Percentiles rank a stretch among this genome's conserved stretches.
These are phyloP conservation scores for Aspergillus intermedius DNA, from an alignment of 2,329 filamentous ascomycete genomes.

Conservation along the genomic window DNA sequence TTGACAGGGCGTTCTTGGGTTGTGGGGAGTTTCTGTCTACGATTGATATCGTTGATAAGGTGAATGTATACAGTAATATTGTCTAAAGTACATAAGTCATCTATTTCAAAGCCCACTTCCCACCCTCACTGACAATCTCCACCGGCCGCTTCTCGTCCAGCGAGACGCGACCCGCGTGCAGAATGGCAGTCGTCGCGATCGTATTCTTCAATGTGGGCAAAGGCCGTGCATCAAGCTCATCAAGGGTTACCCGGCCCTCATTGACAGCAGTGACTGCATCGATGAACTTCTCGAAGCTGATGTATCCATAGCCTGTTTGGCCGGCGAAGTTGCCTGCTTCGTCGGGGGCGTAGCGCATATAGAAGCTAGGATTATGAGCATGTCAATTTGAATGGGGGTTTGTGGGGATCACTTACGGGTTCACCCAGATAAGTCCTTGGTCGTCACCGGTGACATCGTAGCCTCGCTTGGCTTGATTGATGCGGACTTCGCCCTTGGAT, in stretches of 20 bases:
- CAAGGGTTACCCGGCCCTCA: conserved; percentile 62
- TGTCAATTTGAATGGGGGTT: not conserved
- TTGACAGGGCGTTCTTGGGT: not conserved
- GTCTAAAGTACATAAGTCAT: not conserved
- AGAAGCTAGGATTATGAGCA: conserved; percentile 51
- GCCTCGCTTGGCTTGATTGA: conserved; percentile 89
- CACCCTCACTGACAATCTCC: conserved; percentile 51
- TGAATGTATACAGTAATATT: not conserved
- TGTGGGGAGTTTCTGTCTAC: too few species aligned
- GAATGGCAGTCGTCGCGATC: conserved; percentile 81
- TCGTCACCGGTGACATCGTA: conserved; percentile 91
- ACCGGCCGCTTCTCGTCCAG: conserved; percentile 77
- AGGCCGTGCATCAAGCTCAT: conserved; percentile 71
- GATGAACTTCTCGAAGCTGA: conserved; percentile 93
- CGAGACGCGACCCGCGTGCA: conserved; percentile 77
- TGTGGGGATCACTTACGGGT: conserved; percentile 52
- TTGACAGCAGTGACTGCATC: conserved; percentile 77
- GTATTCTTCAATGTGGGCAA: conserved; percentile 84
- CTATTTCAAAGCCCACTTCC: conserved; percentile 59
- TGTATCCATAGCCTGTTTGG: conserved; percentile 86
- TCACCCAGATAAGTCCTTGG: conserved; percentile 69
- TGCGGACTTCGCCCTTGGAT: conserved; percentile 72
- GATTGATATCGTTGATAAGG: too few species aligned
- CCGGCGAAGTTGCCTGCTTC: conserved; percentile 92
- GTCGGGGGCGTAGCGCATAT: conserved; percentile 90